Base-by-base conservation (phyloP, 2,329 filamentous ascomycete species). In the Chaetomium sp. region DNA sequence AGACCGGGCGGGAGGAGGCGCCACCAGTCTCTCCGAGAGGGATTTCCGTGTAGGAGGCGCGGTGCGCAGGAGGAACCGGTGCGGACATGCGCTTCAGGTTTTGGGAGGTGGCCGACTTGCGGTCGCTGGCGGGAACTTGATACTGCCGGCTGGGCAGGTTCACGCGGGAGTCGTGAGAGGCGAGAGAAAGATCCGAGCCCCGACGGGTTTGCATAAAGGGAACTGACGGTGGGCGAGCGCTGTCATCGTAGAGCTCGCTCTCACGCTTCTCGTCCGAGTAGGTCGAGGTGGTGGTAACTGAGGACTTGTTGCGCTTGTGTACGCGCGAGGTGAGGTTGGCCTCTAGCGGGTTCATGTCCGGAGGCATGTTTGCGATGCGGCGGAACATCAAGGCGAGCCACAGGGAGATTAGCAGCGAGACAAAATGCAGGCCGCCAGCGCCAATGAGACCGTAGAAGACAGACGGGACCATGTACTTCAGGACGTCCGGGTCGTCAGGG, bases 311-410 rank as follows among this genome's bases (percentile, higher is more conserved):
- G 73, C 90, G 87, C 81, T 93, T 93, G 78, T 96, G 92, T 64
- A 78, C 80, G 27, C 89, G 86, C 12, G 91, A 88, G 1, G 93
- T 97, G 64, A 96, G 80, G 72, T 94, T 89, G 69, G 91, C 87
- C 75, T 97, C 93, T 16, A 98, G 82, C 1, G 94, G 94, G 75
- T 98, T 98, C 90, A 97, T 92, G 73, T 98, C 94, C 0, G 94
- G 93, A 6, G 94, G 94, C 75, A 97, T 84, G 23, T 83, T 81
- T 5, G 88, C 83, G 72, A 98, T 97, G 73, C 90, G 90, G 49
- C 89, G 86, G 85, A 97, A 98, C 70, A 90, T 85, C 60, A 91
- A 75, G 19, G 87, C 87, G 29, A 98, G 82, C 78, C 90, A 97
- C 35, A 91, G 74, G 5, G 91, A 91, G 42, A 96, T 80, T 21